phyloP scores from a whole-genome alignment of 2,329 filamentous ascomycete species.

The Botryotinia convoluta region DNA sequence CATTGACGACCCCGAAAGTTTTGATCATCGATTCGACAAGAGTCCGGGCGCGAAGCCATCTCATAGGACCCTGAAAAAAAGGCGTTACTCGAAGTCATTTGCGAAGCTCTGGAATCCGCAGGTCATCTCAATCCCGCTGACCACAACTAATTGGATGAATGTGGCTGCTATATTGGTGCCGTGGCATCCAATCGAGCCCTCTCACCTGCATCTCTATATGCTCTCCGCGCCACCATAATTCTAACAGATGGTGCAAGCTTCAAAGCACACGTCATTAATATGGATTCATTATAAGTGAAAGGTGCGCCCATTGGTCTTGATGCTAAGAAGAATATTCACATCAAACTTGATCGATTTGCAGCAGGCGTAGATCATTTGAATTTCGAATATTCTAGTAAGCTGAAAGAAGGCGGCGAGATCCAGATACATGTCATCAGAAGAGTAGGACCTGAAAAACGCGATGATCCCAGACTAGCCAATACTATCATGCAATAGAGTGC shows the following conservation, averaged over 20 bases:
- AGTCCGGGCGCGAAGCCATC: constrained; percentile 57
- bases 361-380: too few relatives aligned
- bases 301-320: too few relatives aligned
- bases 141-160: constrained; percentile 40
- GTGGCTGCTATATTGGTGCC: constrained; percentile 26
- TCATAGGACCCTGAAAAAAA: constrained; percentile 72
- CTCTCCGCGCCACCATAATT: background rate
- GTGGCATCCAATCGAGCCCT: background rate
- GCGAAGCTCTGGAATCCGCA: constrained; percentile 75
- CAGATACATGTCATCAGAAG: too few relatives aligned
- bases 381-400: too few relatives aligned
- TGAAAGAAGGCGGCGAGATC: too few relatives aligned
- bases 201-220: background rate
- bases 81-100: constrained; percentile 64
- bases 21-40: background rate
- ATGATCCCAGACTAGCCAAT: too few relatives aligned
- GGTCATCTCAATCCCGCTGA: constrained; percentile 45
- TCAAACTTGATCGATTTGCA: too few relatives aligned
- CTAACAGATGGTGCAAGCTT: background rate
- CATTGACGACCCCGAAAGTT: background rate
- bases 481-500: too few relatives aligned
- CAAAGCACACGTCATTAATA: background rate
- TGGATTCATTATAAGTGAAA: background rate
- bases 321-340: too few relatives aligned
- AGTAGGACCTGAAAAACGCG: too few relatives aligned